Conservation (phyloP, 345 rosid genomes). For the Murraya koenigii region DNA sequence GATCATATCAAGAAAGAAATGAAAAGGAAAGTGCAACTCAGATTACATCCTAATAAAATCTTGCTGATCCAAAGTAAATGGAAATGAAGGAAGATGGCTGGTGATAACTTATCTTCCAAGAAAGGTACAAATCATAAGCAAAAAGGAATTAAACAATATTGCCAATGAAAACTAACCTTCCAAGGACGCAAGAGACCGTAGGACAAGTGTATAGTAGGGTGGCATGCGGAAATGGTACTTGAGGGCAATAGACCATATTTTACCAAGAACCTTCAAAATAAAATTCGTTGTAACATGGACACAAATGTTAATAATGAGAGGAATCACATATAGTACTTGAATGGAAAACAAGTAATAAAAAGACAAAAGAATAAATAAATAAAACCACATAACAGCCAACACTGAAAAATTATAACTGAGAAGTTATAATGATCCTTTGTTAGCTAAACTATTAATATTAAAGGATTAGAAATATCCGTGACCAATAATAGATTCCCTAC, state of each 20-base stretch:
- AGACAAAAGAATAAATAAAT: neutral
- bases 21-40: neutral
- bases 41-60: neutral
- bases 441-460: neutral
- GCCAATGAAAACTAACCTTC: conserved; percentile 56
- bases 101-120: conserved; percentile 58
- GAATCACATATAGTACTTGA: neutral
- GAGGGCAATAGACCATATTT: conserved; percentile 81
- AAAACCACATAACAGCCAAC: conserved; percentile 1
- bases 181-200: conserved; percentile 92
- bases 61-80: neutral
- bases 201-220: conserved; percentile 87
- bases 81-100: neutral
- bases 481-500: neutral
- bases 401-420: neutral
- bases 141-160: neutral
- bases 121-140: conserved; percentile 37
- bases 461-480: neutral
- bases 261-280: conserved; percentile 69
- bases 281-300: neutral
- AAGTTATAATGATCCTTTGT: neutral
- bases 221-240: conserved; percentile 96
- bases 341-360: neutral
- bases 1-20: neutral
- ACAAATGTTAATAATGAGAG: neutral